These are phyloP conservation scores for Calonectria hawksworthii DNA, from an alignment of 2,329 filamentous ascomycete species.

Conservation along the genomic window DNA sequence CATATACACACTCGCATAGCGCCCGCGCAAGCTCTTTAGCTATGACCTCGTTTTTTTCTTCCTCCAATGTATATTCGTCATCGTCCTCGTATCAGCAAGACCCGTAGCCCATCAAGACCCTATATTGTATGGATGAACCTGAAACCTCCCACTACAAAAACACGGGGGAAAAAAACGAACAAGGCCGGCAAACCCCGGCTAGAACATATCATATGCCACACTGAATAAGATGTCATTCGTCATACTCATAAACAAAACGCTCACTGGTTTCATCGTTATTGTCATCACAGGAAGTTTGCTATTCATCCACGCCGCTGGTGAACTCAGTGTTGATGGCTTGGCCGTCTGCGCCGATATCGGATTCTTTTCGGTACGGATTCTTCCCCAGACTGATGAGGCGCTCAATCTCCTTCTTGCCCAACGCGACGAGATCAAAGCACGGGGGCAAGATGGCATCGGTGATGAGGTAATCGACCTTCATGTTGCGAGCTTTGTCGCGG, in stretches of 20 bases:
- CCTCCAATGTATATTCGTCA: not conserved
- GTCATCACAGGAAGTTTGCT: not conserved
- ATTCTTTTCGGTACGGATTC: slow-evolving; percentile 64
- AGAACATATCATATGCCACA: not conserved
- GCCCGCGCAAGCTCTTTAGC: not conserved
- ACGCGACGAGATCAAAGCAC: slow-evolving; percentile 64
- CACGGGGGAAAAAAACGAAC: not conserved
- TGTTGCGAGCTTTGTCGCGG: slow-evolving; percentile 70
- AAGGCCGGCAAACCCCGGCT: not conserved
- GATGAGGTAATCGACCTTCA: slow-evolving; percentile 67
- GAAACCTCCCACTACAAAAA: not conserved
- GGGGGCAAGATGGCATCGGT: slow-evolving; percentile 59
- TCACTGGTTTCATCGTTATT: not conserved
- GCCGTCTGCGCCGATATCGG: slow-evolving; percentile 58
- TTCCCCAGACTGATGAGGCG: slow-evolving; percentile 57
- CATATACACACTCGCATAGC: not conserved
- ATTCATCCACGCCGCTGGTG: not conserved
- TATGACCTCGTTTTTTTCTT: not conserved
- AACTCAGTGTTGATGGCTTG: slow-evolving; percentile 55
- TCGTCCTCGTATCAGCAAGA: not conserved
- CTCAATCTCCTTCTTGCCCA: slow-evolving; percentile 64
- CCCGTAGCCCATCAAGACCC: not conserved
- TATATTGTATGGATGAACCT: not conserved
- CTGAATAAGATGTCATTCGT: not conserved
- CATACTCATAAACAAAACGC: not conserved